Conservation (phyloP, 139 green algal genomes). For the Tetradesmus lagerheimii region DNA sequence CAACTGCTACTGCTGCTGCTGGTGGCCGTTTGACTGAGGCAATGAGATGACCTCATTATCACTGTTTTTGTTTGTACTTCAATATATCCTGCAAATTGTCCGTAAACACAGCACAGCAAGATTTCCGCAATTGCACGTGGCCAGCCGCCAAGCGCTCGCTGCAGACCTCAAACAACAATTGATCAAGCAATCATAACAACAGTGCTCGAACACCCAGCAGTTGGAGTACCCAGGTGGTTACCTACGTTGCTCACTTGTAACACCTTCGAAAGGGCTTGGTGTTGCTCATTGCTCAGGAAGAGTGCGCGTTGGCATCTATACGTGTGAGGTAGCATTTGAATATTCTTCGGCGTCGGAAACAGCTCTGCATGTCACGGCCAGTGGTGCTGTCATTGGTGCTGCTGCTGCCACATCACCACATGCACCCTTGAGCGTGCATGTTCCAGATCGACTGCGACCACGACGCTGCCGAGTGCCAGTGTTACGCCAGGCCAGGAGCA, state of each 20-base stretch:
- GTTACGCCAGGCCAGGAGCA: constrained; percentile 15
- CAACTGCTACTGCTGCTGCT: constrained; percentile 21
- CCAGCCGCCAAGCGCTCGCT: neutral
- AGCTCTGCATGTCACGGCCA: too few relatives aligned
- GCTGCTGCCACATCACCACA: neutral
- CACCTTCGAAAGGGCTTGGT: neutral
- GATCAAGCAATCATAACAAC: neutral
- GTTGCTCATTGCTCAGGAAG: too few relatives aligned
- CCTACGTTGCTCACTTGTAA: neutral
- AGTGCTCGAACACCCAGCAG: neutral
- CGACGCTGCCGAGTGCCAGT: constrained; percentile 44
- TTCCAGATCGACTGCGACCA: constrained; percentile 17
- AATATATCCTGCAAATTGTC: neutral
- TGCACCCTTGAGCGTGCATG: neutral
- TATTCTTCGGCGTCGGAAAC: too few relatives aligned
- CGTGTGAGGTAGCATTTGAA: too few relatives aligned
- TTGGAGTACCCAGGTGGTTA: neutral
- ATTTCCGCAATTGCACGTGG: neutral
- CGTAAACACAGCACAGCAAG: neutral
- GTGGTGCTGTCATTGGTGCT: neutral
- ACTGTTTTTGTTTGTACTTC: neutral
- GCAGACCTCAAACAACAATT: neutral
- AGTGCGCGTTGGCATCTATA: too few relatives aligned
- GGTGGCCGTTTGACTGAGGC: neutral
- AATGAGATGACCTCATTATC: neutral